Evolutionary conservation across 345 rosid species (phyloP).

Genomic region (Turnera subulata): DNA sequence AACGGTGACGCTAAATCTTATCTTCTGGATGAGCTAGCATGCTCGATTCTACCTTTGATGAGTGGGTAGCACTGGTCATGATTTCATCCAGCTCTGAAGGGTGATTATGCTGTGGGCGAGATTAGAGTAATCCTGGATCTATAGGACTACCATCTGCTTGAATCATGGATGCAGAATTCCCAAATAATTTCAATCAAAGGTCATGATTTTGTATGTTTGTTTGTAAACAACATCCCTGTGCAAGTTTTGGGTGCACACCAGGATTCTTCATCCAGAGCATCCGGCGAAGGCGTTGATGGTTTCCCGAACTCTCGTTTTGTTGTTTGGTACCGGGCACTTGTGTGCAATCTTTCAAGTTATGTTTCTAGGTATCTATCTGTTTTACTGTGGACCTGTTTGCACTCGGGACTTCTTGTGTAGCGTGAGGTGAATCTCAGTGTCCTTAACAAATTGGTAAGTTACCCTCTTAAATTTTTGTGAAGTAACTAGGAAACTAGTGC

Average conservation of each 20-base stretch:
- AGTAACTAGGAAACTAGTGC: constrained; percentile 3
- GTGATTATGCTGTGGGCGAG: neutral
- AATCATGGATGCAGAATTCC: neutral
- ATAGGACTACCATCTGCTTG: neutral
- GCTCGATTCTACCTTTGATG: constrained; percentile 69
- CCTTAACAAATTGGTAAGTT: constrained; percentile 60
- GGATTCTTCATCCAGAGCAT: constrained; percentile 40
- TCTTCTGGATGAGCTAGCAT: constrained; percentile 65
- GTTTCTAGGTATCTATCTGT: neutral
- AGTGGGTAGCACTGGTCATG: neutral
- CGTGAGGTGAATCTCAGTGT: constrained; percentile 68
- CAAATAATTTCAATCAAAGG: neutral
- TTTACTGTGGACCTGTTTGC: constrained; percentile 11
- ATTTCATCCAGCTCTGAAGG: neutral
- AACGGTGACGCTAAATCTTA: constrained; percentile 51
- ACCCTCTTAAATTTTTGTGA: too few species aligned
- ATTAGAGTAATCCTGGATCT: neutral
- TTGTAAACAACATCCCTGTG: neutral
- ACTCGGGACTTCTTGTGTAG: constrained; percentile 36
- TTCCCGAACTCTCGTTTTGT: constrained; percentile 55
- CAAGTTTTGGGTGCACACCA: constrained; percentile 18
- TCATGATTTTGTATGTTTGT: constrained; percentile 7
- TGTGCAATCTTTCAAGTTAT: constrained; percentile 23
- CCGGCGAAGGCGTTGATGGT: constrained; percentile 39
- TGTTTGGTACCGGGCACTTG: constrained; percentile 74